Base-by-base conservation (phyloP, 2,329 filamentous ascomycete species). In the Botrytis fragariae region DNA sequence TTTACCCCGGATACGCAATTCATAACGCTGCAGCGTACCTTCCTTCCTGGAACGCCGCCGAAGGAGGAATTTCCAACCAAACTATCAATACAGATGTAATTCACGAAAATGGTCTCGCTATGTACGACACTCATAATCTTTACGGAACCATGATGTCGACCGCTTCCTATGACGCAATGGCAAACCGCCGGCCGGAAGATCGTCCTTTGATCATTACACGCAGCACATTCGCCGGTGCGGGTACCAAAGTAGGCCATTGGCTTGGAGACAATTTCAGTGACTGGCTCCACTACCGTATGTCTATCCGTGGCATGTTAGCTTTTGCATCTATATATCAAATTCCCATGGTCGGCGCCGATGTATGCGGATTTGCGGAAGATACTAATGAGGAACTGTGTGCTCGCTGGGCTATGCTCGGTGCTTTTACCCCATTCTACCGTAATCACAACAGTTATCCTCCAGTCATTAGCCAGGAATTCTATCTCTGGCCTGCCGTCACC, bases 101-200 rank as follows among this genome's bases (percentile, higher is more conserved):
- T 14, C 91, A 93, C 80, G 85, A 89, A 60, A 90, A 92, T 73
- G 91, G 91, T 1, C 83, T 90, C 54, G 84, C 85, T 32, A 89
- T 92, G 81, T 93, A 93, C 79, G 93, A 95, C 77, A 92, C 90
- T 0, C 93, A 95, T 81, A 94, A 94, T 77, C 82, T 94, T 1
- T 94, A 93, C 80, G 93, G 93, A 1, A 87, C 88, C 12, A 90
- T 93, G 89, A 95, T 94, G 92, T 91, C 90, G 1, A 82, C 85
- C 29, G 84, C 88, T 7, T 92, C 91, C 0, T 87, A 88, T 70
- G 81, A 86, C 20, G 90, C 92, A 1, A 92, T 95, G 91, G 81
- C 89, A 10, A 82, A 84, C 20, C 88, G 92, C 14, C 87, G 91
- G 0, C 91, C 92, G 0, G 80, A 81, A 0, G 82, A 89, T 8